Percentiles rank a stretch among this genome's conserved stretches.
phyloP scores from a whole-genome alignment of 176 grass and related monocot species.

The Paspalum notatum region DNA sequence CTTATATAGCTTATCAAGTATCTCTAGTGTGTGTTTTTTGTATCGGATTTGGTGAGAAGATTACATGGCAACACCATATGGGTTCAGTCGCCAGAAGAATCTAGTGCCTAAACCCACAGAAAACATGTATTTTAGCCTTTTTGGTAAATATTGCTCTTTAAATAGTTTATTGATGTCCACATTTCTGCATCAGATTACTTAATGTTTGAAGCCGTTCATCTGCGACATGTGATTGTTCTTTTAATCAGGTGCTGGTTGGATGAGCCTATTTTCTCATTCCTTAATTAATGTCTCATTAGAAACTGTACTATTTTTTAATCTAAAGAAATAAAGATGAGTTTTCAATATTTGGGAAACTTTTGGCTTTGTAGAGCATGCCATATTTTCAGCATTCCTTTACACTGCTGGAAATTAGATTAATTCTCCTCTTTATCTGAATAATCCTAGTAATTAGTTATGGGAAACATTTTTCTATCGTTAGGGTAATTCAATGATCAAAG shows the following conservation, averaged over 20 bases:
- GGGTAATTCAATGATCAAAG: not conserved
- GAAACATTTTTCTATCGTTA: not conserved
- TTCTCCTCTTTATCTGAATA: not conserved
- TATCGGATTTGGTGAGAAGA: too few species aligned
- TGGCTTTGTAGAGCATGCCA: not conserved
- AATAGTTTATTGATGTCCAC: not conserved
- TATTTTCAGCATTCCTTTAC: not conserved
- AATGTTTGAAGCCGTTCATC: not conserved
- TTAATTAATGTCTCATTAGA: not conserved
- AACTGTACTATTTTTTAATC: not conserved
- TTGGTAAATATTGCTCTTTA: not conserved
- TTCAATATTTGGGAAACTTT: not conserved
- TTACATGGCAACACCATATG: too few species aligned
- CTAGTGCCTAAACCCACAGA: too few species aligned
- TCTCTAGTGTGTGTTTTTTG: too few species aligned
- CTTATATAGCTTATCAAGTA: too few species aligned
- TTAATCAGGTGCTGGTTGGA: not conserved
- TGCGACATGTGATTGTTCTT: not conserved
- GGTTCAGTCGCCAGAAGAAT: too few species aligned
- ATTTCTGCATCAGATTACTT: not conserved
- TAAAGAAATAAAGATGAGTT: not conserved
- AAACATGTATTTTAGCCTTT: not conserved
- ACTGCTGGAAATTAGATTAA: not conserved
- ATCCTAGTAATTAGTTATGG: not conserved
- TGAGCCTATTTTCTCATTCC: not conserved